Base-by-base conservation (phyloP, 257 asterid species). In the Ajuga chamaepitys region DNA sequence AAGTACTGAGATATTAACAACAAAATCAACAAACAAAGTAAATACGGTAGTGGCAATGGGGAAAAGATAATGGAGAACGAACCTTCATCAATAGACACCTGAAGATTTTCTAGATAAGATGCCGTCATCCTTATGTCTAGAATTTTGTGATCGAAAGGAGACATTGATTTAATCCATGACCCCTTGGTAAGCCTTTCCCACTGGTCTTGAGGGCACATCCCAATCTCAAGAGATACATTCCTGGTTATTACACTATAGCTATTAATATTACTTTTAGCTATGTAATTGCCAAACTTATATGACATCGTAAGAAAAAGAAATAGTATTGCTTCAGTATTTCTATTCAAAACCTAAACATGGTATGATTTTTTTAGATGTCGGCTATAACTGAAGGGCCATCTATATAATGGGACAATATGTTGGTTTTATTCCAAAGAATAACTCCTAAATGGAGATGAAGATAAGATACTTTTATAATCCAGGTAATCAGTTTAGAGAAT, bases 41-140 rank as follows among this genome's bases (percentile, higher is more conserved):
- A 52, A 45, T n/a, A 63, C 9, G 40, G 24, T 28, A 57, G 34
- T 11, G 13, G 26, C 58, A 52, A 46, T 12, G 40, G 50, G 14
- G 5, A 7, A 60, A 51, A 37, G 42, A 45, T 52, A 24, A 61
- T 14, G 67, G 69, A 66, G 35, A 60, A 74, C 80, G 32, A 80
- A 89, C 99, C 99, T 86, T 89, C 99, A 67, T 79, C 79, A 53
- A 89, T 81, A 44, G 96, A 87, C 51, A 93, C 87, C 80, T 78
- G 78, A 72, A 93, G 76, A 64, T 76, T 78, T 51, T 77, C 84
- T 34, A 82, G 72, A 68, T 71, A 67, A 62, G 95, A 77, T 58
- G 87, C 74, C 13, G 54, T 71, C 70, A 82, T 70, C 73, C 95
- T 81, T 62, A 93, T 62, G 75, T 93, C 99, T 68, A 93, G 66